phyloP scores from a whole-genome alignment of 1,139 yeast genomes.

The Yamadazyma membranifaciens region DNA sequence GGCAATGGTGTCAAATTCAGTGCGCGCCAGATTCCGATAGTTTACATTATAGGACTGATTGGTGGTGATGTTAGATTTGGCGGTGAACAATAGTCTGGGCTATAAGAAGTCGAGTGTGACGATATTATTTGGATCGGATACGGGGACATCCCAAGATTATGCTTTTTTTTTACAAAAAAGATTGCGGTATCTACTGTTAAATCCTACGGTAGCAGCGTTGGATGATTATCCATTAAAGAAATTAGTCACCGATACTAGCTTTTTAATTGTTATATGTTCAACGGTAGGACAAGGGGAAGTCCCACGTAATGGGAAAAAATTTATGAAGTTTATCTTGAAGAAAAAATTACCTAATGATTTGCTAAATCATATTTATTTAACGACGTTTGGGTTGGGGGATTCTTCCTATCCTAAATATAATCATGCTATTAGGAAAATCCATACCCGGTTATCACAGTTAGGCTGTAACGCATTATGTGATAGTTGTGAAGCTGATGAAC shows the following conservation, averaged over 20 bases:
- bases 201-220: constrained; percentile 51
- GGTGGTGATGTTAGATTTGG: constrained; percentile 5
- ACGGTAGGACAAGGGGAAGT: constrained; percentile 94
- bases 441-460: constrained; percentile 70
- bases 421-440: constrained; percentile 80
- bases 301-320: constrained; percentile 70
- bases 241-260: constrained; percentile 46
- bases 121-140: constrained; percentile 85
- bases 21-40: no score
- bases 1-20: not conserved
- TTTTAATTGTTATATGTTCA: constrained; percentile 70
- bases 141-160: constrained; percentile 88
- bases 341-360: constrained; percentile 65
- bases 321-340: constrained; percentile 73
- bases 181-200: constrained; percentile 55
- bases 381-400: constrained; percentile 93
- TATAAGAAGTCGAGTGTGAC: constrained; percentile 29
- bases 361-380: constrained; percentile 59
- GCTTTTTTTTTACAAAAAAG: constrained; percentile 63
- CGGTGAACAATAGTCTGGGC: not conserved
- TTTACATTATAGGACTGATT: no score
- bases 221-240: constrained; percentile 62
- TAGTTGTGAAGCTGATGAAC: constrained; percentile 90
- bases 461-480: constrained; percentile 75
- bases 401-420: constrained; percentile 86